Conservation (phyloP, 257 asterid species). For the Haberlea rhodopensis region DNA sequence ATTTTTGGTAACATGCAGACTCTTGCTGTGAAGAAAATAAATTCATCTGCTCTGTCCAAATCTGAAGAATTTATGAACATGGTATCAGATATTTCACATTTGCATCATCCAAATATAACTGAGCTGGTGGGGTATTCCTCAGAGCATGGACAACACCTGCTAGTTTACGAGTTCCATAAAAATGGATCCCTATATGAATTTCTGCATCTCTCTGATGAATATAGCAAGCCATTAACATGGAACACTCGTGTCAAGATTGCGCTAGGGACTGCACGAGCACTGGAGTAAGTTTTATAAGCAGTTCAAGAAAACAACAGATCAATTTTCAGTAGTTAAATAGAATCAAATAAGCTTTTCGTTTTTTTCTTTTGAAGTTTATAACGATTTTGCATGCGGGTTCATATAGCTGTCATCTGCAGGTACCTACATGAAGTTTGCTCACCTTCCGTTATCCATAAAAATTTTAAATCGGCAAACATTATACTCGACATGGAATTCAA, state of each 20-base stretch:
- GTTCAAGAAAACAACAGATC: neutral
- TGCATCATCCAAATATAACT: conserved; percentile 80
- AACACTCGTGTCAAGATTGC: conserved; percentile 93
- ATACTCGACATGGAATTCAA: conserved; percentile 83
- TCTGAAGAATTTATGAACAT: conserved; percentile 71
- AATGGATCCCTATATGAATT: conserved; percentile 77
- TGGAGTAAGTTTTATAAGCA: conserved; percentile 55
- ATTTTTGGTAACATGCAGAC: conserved; percentile 39
- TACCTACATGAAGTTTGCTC: conserved; percentile 93
- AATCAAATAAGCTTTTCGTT: neutral
- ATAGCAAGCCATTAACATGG: conserved; percentile 80
- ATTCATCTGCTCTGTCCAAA: conserved; percentile 55
- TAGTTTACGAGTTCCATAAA: conserved; percentile 74
- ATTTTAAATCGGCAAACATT: conserved; percentile 82
- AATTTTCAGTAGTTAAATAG: neutral
- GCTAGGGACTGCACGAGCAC: conserved; percentile 88
- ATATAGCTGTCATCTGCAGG: conserved; percentile 44
- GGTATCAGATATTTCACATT: conserved; percentile 65
- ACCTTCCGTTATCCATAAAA: conserved; percentile 83
- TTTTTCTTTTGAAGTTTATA: neutral
- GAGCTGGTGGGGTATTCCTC: conserved; percentile 89
- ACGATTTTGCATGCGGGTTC: conserved; percentile 20
- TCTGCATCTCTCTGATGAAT: conserved; percentile 77
- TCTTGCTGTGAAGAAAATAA: conserved; percentile 92
- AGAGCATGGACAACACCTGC: conserved; percentile 83